Base-by-base conservation (phyloP, 192 early-diverging fungal genomes). In the Phycomyces blakesleeanus region DNA sequence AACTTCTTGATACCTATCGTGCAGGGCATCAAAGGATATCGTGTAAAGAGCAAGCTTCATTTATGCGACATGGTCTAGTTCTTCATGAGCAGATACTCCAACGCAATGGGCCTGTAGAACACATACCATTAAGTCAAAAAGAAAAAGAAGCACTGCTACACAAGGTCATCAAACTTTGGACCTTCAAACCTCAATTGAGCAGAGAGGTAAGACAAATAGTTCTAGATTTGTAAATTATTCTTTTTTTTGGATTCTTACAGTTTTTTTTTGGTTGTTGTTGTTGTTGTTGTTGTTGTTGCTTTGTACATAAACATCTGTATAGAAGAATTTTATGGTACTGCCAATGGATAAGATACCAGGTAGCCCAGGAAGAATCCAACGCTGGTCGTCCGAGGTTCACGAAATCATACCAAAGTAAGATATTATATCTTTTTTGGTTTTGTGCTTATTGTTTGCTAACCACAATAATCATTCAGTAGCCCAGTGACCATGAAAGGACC, bases 371-470 rank as follows among this genome's bases (percentile, higher is more conserved):
- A 47, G 44, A 47, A 47, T 47, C 44, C 44, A 47, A 47, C 44
- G 44, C 44, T 47, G 44, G 44, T 47, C 44, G 44, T 47, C 44
- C 44, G 44, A 47, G 44, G 44, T 47, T 47, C 44, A 47, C 18
- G 44, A 47, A 18, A 47, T 47, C 18, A 47, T 47, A 47, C 44
- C 44, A 47, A 47, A 47, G 44, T 47, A 47, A 47, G 11, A n/a
- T n/a, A n/a, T n/a, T n/a, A n/a, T n/a, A n/a, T n/a, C n/a, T n/a
- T n/a, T n/a, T n/a, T n/a, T n/a, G n/a, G n/a, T n/a, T n/a, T n/a
- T n/a, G n/a, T n/a, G n/a, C n/a, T n/a, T n/a, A n/a, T n/a, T n/a
- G n/a, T n/a, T n/a, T n/a, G n/a, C n/a, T n/a, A n/a, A n/a, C n/a
- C n/a, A n/a, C n/a, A n/a, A n/a, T n/a, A n/a, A 7, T 34, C 29